Evolutionary conservation across 352 stramenopile species (phyloP).

Genomic region (Pythium monospermum): DNA sequence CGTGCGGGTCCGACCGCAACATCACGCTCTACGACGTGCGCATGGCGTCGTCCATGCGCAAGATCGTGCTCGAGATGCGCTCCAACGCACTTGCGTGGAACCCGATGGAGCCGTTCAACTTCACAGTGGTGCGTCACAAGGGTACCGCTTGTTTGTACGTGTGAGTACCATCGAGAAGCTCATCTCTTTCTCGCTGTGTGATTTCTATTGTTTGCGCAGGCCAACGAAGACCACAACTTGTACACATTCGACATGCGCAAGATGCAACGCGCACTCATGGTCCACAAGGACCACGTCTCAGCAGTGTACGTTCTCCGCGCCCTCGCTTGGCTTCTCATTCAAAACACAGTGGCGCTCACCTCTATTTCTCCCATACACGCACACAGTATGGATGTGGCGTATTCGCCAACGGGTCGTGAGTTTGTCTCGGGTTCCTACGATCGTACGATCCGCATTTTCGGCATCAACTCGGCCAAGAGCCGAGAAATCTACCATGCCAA

Average conservation of each 20-base stretch:
- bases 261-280: constrained; percentile 89
- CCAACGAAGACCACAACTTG: constrained; percentile 98
- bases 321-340: background rate
- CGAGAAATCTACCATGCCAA: constrained; percentile 97
- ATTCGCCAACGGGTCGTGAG: constrained; percentile 96
- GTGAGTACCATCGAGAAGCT: background rate
- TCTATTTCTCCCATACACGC: background rate
- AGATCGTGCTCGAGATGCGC: constrained; percentile 95
- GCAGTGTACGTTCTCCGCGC: constrained; percentile 76
- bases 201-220: constrained; percentile 28
- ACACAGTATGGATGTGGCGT: constrained; percentile 93
- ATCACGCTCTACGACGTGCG: constrained; percentile 94
- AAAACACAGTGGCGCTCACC: no score
- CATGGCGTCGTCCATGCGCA: constrained; percentile 91
- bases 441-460: constrained; percentile 98
- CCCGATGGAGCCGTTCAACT: constrained; percentile 98
- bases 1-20: constrained; percentile 91
- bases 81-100: constrained; percentile 99
- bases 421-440: constrained; percentile 99
- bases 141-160: background rate
- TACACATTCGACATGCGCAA: constrained; percentile 99
- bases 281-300: constrained; percentile 98
- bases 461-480: constrained; percentile 75
- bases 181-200: constrained; percentile 4
- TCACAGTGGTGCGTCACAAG: constrained; percentile 84